Conservation (phyloP, 169 alveolate species). For the Babesia caballi region DNA sequence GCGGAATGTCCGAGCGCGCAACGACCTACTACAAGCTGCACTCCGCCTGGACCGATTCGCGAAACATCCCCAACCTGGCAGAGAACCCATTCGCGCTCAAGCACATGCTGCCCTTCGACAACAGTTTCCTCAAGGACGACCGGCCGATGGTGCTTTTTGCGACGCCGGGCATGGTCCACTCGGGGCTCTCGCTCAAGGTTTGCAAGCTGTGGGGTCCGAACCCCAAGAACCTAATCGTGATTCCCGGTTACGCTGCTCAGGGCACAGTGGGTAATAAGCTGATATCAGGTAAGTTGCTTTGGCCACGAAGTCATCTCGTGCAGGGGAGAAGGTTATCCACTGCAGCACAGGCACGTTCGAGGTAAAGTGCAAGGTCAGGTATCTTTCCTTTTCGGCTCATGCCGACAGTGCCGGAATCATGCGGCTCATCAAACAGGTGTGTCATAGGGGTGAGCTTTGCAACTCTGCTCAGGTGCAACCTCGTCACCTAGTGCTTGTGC, state of each 20-base stretch:
- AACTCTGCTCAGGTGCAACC: conserved; percentile 79
- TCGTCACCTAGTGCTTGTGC: conserved; percentile 90
- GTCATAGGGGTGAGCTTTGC: not conserved
- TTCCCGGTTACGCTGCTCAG: conserved; percentile 98
- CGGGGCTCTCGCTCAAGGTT: conserved; percentile 93
- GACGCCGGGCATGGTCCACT: conserved; percentile 99
- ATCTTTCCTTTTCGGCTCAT: conserved; percentile 97
- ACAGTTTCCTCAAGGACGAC: conserved; percentile 82
- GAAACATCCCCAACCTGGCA: conserved; percentile 75
- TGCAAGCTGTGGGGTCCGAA: conserved; percentile 95
- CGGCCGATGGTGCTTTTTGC: conserved; percentile 98
- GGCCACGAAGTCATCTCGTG: not conserved
- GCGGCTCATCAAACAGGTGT: conserved; percentile 82
- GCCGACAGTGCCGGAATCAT: conserved; percentile 97
- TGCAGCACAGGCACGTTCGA: conserved; percentile 69
- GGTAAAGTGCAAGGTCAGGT: conserved; percentile 89
- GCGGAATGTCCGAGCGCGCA: conserved; percentile 97
- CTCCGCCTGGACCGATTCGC: conserved; percentile 92
- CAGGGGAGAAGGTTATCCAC: conserved; percentile 59
- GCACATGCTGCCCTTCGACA: conserved; percentile 89
- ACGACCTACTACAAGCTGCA: conserved; percentile 91
- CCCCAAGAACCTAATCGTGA: conserved; percentile 90
- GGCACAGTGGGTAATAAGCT: conserved; percentile 96
- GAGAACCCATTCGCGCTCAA: conserved; percentile 91
- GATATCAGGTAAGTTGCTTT: conserved; percentile 83